phyloP scores from a whole-genome alignment of 2,329 filamentous ascomycete species.

The Epichloe typhina region DNA sequence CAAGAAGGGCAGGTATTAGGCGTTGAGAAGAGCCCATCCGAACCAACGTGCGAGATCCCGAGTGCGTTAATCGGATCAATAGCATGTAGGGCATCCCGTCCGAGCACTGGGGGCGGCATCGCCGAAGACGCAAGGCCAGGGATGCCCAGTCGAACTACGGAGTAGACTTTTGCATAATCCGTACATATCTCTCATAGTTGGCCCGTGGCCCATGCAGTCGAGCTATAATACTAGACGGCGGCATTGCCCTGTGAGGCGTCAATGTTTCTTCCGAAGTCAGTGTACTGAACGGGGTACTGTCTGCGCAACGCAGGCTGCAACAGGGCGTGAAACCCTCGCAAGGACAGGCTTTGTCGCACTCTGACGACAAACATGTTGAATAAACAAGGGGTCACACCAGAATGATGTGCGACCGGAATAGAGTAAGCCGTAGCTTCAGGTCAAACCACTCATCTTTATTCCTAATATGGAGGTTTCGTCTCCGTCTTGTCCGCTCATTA shows the following conservation, averaged over 20 bases:
- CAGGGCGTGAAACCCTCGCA: constrained; percentile 10
- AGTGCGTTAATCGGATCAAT: background rate
- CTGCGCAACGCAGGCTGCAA: constrained; percentile 6
- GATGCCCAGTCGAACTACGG: background rate
- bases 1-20: background rate
- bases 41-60: constrained; percentile 1
- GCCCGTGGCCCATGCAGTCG: background rate
- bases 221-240: background rate
- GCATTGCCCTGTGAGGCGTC: background rate
- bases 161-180: background rate
- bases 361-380: constrained; percentile 3
- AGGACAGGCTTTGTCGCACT: constrained; percentile 4
- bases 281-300: background rate
- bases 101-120: constrained; percentile 3
- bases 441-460: background rate
- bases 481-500: background rate
- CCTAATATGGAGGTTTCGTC: background rate
- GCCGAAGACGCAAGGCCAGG: background rate
- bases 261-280: background rate
- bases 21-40: background rate
- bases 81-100: background rate
- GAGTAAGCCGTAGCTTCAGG: constrained; percentile 6
- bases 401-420: constrained; percentile 9
- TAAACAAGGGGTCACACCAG: constrained; percentile 7
- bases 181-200: background rate